phyloP scores from a whole-genome alignment of 257 asterid species.

The Solanum pinnatisectum region DNA sequence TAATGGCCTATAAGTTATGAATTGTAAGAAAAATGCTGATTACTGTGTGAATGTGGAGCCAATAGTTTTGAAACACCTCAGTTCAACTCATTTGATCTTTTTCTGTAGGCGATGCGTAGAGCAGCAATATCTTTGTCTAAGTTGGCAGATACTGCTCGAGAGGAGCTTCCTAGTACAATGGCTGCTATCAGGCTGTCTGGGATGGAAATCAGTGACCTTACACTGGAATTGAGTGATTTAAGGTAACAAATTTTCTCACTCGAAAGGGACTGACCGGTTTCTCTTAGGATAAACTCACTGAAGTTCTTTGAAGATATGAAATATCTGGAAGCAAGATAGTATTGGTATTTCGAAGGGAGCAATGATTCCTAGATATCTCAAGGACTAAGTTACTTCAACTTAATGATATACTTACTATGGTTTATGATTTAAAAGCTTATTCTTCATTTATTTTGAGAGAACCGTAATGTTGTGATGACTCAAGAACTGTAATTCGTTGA shows the following conservation, averaged over 20 bases:
- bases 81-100: neutral
- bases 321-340: neutral
- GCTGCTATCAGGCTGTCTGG: slow-evolving; percentile 80
- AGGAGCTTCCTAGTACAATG: slow-evolving; percentile 91
- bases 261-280: neutral
- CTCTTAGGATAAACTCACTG: neutral
- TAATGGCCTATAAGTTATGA: neutral
- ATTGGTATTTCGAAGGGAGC: neutral
- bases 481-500: neutral
- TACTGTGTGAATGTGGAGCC: neutral
- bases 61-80: neutral
- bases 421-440: neutral
- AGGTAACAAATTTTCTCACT: slow-evolving; percentile 34
- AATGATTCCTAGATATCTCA: neutral
- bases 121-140: slow-evolving; percentile 76
- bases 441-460: neutral
- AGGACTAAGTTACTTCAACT: neutral
- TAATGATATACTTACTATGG: neutral
- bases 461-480: neutral
- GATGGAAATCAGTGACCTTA: slow-evolving; percentile 89
- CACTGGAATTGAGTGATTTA: slow-evolving; percentile 73
- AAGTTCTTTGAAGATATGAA: neutral
- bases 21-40: neutral
- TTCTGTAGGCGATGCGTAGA: slow-evolving; percentile 72
- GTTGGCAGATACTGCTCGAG: slow-evolving; percentile 76